Evolutionary conservation across 2,329 filamentous ascomycete species (phyloP).

Genomic region (Colletotrichum melonis): DNA sequence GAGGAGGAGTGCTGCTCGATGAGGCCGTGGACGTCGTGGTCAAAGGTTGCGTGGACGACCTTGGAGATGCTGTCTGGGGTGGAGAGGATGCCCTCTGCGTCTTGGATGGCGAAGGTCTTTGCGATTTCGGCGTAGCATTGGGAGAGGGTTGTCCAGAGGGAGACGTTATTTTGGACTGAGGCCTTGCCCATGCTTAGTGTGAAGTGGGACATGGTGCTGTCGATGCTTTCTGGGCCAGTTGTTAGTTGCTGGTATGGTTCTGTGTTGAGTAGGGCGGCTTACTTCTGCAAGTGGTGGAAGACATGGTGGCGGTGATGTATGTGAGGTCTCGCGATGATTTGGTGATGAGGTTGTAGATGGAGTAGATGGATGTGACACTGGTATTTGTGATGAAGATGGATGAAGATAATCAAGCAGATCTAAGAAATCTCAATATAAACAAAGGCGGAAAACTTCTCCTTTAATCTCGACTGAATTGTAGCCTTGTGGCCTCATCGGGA

Average conservation of each 20-base stretch:
- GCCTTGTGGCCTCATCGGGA: conserved; percentile 41
- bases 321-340: background rate
- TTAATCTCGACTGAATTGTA: conserved; percentile 21
- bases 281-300: conserved; percentile 28
- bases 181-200: conserved; percentile 33
- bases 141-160: conserved; percentile 34
- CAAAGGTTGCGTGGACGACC: conserved; percentile 47
- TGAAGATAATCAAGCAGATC: background rate
- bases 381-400: background rate
- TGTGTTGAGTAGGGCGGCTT: background rate
- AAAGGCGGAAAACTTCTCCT: conserved; percentile 18
- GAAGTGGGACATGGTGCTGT: conserved; percentile 35
- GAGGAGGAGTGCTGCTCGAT: conserved; percentile 42
- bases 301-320: conserved; percentile 17
- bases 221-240: conserved; percentile 28
- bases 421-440: background rate
- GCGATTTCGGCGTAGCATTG: conserved; percentile 33
- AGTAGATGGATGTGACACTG: background rate
- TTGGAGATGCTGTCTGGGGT: conserved; percentile 38
- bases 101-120: conserved; percentile 30
- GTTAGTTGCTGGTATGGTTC: background rate
- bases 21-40: conserved; percentile 45
- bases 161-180: conserved; percentile 31
- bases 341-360: background rate
- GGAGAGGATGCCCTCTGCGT: conserved; percentile 38